phyloP scores from a whole-genome alignment of 2,329 filamentous ascomycete genomes.

The Cordyceps fumosorosea region DNA sequence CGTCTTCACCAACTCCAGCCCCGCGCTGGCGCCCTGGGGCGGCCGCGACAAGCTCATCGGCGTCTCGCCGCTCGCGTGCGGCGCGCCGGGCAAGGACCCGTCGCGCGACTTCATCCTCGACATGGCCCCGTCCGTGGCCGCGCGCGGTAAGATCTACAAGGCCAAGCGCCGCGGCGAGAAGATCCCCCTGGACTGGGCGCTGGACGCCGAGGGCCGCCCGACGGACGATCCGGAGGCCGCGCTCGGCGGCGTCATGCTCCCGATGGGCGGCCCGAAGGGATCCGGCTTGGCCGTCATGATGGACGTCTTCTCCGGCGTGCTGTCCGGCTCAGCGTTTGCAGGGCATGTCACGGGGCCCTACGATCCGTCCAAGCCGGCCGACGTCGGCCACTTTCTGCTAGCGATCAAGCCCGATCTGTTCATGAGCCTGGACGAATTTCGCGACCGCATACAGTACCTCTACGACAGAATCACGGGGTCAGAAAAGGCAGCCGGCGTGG shows the following conservation, averaged over 20 bases:
- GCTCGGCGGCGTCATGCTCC: constrained; percentile 72
- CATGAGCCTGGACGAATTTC: constrained; percentile 63
- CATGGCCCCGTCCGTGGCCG: constrained; percentile 65
- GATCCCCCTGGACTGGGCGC: constrained; percentile 68
- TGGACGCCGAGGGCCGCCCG: constrained; percentile 61
- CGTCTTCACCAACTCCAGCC: constrained; percentile 66
- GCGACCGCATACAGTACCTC: constrained; percentile 50
- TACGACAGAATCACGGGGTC: constrained; percentile 47
- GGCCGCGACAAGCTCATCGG: constrained; percentile 63
- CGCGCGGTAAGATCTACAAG: constrained; percentile 68
- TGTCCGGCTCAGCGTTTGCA: constrained; percentile 73
- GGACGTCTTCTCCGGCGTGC: constrained; percentile 77
- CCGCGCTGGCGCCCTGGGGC: constrained; percentile 66
- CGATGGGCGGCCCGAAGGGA: constrained; percentile 80
- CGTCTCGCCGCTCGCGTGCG: constrained; percentile 68
- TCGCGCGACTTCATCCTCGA: constrained; percentile 61
- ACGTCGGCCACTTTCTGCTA: constrained; percentile 69
- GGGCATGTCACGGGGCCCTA: constrained; percentile 73
- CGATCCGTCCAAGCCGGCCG: constrained; percentile 58
- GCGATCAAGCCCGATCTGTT: constrained; percentile 71
- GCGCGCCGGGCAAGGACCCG: constrained; percentile 56
- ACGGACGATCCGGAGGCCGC: constrained; percentile 67
- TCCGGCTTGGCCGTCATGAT: constrained; percentile 76
- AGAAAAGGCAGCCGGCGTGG: constrained; percentile 49
- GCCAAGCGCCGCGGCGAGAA: constrained; percentile 59